Conservation (phyloP, 2,329 filamentous ascomycete genomes). For the Scorias spongiosa region DNA sequence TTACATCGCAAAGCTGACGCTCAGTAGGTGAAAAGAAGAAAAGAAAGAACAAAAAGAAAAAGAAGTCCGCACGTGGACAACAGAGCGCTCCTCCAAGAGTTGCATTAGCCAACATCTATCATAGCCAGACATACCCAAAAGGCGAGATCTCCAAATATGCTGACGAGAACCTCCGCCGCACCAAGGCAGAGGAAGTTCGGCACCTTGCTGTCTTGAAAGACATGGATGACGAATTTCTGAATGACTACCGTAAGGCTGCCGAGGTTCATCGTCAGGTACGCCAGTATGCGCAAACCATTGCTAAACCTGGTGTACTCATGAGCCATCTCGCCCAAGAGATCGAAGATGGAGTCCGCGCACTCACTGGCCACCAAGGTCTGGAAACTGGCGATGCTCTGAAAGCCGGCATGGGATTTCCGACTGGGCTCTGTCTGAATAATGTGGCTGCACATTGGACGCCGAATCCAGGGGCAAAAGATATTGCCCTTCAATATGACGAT, state of each 20-base stretch:
- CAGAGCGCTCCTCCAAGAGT: slow-evolving; percentile 69
- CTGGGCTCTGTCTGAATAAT: slow-evolving; percentile 69
- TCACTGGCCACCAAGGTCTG: slow-evolving; percentile 63
- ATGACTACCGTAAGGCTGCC: slow-evolving; percentile 70
- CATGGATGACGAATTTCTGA: slow-evolving; percentile 63
- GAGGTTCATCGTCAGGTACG: slow-evolving; percentile 81
- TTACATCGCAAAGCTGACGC: slow-evolving; percentile 2
- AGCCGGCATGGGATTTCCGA: slow-evolving; percentile 77
- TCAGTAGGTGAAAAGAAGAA: slow-evolving; percentile 7
- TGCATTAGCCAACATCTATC: slow-evolving; percentile 57
- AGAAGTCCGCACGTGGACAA: slow-evolving; percentile 65
- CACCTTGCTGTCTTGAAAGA: slow-evolving; percentile 49
- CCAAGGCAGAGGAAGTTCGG: slow-evolving; percentile 71
- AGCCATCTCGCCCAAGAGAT: slow-evolving; percentile 79
- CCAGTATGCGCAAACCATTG: slow-evolving; percentile 65
- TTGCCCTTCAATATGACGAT: slow-evolving; percentile 47
- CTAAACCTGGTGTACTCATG: slow-evolving; percentile 61
- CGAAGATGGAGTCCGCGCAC: slow-evolving; percentile 61
- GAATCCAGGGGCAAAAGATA: slow-evolving; percentile 77
- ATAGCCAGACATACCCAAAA: slow-evolving; percentile 55
- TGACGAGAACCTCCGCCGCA: slow-evolving; percentile 62
- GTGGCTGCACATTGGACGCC: slow-evolving; percentile 78
- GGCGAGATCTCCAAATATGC: slow-evolving; percentile 64
- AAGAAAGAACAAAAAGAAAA: slow-evolving; percentile 53
- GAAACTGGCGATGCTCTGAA: slow-evolving; percentile 63